Percentiles rank a stretch among this genome's conserved stretches.
phyloP scores from a whole-genome alignment of 306 rosid genomes.

The Carpinus viminea region DNA sequence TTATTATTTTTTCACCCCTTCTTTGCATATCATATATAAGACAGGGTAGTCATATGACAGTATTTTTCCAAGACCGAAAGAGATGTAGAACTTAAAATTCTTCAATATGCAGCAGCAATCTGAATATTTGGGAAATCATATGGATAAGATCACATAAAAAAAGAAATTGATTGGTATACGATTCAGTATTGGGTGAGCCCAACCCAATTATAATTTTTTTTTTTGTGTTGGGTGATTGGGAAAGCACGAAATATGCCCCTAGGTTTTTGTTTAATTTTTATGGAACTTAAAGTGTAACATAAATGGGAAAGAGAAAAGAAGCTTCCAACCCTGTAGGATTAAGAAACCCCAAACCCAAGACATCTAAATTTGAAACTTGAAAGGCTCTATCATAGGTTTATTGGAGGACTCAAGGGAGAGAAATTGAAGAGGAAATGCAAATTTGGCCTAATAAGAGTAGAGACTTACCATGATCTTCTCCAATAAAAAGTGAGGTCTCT shows the following conservation, averaged over 20 bases:
- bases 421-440: neutral
- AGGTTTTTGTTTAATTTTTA: neutral
- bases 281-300: neutral
- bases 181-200: neutral
- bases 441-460: neutral
- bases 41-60: neutral
- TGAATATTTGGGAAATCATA: neutral
- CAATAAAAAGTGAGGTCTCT: neutral
- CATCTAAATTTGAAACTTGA: neutral
- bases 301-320: neutral
- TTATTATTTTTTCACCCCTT: neutral
- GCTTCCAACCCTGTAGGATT: neutral
- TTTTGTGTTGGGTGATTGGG: neutral
- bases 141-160: neutral
- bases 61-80: neutral
- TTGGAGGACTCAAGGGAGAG: neutral
- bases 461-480: neutral
- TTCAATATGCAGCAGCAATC: neutral
- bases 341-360: neutral
- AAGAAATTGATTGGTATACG: neutral
- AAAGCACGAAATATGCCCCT: neutral
- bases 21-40: neutral
- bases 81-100: neutral
- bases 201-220: conserved; percentile 4
- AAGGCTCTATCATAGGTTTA: neutral